A percentile compares a stretch with the other conserved stretches of the same genome.
phyloP scores from a whole-genome alignment of 225 moss, liverwort and hornwort genomes.

The Thuidium tamariscinum region DNA sequence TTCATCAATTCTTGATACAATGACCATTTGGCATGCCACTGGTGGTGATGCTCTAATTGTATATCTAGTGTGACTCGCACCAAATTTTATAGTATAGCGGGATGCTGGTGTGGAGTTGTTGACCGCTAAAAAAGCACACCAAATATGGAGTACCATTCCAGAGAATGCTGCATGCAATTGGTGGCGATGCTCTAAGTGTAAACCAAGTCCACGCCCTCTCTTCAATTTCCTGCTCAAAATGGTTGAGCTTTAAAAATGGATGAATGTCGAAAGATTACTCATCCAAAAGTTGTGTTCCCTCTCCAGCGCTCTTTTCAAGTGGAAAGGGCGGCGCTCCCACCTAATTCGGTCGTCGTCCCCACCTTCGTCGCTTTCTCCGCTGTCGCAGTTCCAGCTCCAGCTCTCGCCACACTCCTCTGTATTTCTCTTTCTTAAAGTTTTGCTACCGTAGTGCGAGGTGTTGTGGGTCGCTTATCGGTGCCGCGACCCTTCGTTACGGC shows the following conservation, averaged over 20 bases:
- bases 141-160: too few relatives aligned
- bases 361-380: neutral
- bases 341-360: neutral
- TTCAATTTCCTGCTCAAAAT: neutral
- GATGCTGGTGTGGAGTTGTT: too few relatives aligned
- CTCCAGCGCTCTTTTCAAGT: neutral
- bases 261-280: neutral
- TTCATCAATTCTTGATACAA: too few relatives aligned
- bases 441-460: neutral
- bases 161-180: too few relatives aligned
- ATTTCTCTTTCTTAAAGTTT: neutral
- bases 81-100: too few relatives aligned
- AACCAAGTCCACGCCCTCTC: neutral
- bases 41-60: too few relatives aligned
- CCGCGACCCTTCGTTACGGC: neutral
- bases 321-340: constrained; percentile 2
- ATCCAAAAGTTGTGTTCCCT: neutral
- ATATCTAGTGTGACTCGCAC: too few relatives aligned
- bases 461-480: neutral
- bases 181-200: too few relatives aligned
- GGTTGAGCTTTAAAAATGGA: neutral
- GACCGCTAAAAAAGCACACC: too few relatives aligned
- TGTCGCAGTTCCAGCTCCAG: neutral
- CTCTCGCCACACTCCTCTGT: neutral
- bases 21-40: too few relatives aligned